phyloP scores from a whole-genome alignment of 1,284 basidiomycete genomes.

The Tetrapyrgos nigripes region DNA sequence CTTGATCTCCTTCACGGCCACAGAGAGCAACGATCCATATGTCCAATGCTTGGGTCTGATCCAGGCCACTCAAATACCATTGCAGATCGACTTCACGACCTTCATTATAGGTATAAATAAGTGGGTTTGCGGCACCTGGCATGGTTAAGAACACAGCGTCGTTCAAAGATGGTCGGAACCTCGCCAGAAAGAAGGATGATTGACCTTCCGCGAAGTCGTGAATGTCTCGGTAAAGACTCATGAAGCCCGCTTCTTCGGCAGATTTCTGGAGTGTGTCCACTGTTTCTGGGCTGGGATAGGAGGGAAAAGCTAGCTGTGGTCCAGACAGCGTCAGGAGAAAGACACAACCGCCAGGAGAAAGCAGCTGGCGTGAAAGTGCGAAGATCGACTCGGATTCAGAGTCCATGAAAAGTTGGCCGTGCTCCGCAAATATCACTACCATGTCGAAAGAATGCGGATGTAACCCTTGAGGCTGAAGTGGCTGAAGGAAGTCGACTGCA shows the following conservation, averaged over 20 bases:
- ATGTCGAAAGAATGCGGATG: neutral
- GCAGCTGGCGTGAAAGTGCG: neutral
- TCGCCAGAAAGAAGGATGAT: neutral
- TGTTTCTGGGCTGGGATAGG: neutral
- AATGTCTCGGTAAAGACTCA: too few species aligned
- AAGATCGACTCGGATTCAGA: neutral
- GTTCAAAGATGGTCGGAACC: neutral
- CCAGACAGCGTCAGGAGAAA: too few species aligned
- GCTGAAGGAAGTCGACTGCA: neutral
- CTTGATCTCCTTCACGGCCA: conserved; percentile 23
- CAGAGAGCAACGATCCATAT: conserved; percentile 20
- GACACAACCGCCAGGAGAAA: neutral
- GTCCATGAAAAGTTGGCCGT: neutral
- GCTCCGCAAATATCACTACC: neutral
- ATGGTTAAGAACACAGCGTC: conserved; percentile 14
- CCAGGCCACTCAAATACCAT: conserved; percentile 24
- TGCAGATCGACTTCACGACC: conserved; percentile 28
- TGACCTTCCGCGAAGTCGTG: too few species aligned
- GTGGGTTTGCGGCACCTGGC: conserved; percentile 3
- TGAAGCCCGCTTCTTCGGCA: too few species aligned
- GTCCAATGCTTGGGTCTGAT: conserved; percentile 21
- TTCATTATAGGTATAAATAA: conserved; percentile 19
- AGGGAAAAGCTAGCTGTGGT: too few species aligned
- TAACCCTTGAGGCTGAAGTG: neutral
- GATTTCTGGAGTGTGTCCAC: too few species aligned